Base-by-base conservation (phyloP, 2,329 filamentous ascomycete genomes). In the Helminthosporium solani region DNA sequence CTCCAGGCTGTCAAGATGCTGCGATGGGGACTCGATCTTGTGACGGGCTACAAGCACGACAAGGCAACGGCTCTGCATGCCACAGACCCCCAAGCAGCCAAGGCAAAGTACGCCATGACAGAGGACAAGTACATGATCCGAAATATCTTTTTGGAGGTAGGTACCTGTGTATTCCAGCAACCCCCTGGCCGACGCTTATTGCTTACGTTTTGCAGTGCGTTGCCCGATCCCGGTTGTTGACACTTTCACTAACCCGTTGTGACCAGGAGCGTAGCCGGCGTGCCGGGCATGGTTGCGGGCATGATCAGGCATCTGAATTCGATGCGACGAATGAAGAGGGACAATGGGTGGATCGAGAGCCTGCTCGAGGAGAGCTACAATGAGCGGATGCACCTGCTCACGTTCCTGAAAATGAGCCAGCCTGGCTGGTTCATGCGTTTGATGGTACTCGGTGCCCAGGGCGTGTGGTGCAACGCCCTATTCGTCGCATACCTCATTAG, bases 281-380 rank as follows among this genome's bases (percentile, higher is more conserved):
- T 97, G 0, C 94, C 94, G 0, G 94, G 94, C 7, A 97, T 97
- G 90, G 92, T 97, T 0, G 94, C 87, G 0, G 94, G 90, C 18
- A 96, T 96, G 88, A 77, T 97, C 14, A 80, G 94, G 27, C 94
- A 99, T 72, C 78, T 97, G 30, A 84, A 87, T 65, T 91, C 86
- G 55, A 80, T 97, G 62, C 80, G 92, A 35, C 81, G 86, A 21
- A 86, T 97, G 78, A 90, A 90, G 77, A 79, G 92, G 45, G 92
- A 97, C 68, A 95, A 97, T 60, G 94, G 94, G 63, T 97, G 85
- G 84, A 97, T 99, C 66, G 90, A 95, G 72, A 92, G 88, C 0
- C 77, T 96, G 7, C 80, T 96, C 1, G 90, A 95, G 70, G 90
- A 95, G 74, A 88, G 85, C 53, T 95, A 89, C 73, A 96, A 96